Percentiles rank a stretch among this genome's conserved stretches.
Conservation (phyloP, 2,329 filamentous ascomycete genomes). For the Thelonectria blattea region DNA sequence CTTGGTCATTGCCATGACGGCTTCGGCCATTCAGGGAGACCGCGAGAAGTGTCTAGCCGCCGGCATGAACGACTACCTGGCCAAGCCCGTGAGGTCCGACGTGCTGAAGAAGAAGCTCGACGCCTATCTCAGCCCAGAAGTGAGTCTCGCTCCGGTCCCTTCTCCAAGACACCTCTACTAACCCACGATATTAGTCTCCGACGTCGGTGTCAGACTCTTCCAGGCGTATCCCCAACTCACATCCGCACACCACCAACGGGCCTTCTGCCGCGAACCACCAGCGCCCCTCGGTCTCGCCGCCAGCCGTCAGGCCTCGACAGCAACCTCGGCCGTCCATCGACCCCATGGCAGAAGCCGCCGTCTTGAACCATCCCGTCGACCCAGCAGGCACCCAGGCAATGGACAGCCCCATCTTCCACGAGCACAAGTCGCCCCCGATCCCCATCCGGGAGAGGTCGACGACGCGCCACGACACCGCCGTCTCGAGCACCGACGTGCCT, state of each 20-base stretch:
- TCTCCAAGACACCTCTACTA: constrained; percentile 4
- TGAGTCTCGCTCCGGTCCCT: constrained; percentile 23
- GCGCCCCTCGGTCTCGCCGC: constrained; percentile 10
- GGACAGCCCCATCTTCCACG: constrained; percentile 37
- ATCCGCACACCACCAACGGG: constrained; percentile 16
- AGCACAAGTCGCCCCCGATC: constrained; percentile 28
- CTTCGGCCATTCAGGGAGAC: constrained; percentile 91
- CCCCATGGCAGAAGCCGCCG: constrained; percentile 42
- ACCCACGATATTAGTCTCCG: constrained; percentile 21
- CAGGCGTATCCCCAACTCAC: constrained; percentile 16
- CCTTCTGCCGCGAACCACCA: constrained; percentile 15
- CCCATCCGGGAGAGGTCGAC: constrained; percentile 34
- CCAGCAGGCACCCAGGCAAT: constrained; percentile 33
- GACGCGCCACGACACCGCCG: constrained; percentile 5
- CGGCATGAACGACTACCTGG: constrained; percentile 97
- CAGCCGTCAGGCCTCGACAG: neutral
- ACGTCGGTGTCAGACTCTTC: constrained; percentile 19
- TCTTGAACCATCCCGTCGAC: constrained; percentile 43
- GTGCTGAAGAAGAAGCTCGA: constrained; percentile 84
- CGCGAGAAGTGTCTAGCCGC: constrained; percentile 94
- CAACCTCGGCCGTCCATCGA: constrained; percentile 28
- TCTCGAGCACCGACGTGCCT: constrained; percentile 26
- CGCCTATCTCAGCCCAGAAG: constrained; percentile 55
- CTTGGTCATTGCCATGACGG: constrained; percentile 97
- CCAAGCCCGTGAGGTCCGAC: constrained; percentile 91